Conservation (phyloP, 2,329 filamentous ascomycete genomes). For the Phialocephala subalpina region DNA sequence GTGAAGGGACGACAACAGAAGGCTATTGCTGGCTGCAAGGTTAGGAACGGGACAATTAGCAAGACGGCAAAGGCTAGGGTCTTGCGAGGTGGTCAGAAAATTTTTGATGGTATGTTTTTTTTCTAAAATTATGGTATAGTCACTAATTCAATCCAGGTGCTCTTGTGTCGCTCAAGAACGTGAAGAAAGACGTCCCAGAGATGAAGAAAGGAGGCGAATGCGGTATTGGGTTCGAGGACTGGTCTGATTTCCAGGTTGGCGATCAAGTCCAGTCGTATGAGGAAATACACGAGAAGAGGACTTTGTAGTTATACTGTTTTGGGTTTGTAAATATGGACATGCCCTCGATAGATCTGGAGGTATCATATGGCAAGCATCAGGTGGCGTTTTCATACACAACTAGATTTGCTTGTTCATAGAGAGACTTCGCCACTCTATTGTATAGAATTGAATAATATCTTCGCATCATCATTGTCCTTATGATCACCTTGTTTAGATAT, state of each 20-base stretch:
- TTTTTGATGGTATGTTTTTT: slow-evolving; percentile 80
- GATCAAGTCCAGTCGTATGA: slow-evolving; percentile 92
- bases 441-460: not conserved
- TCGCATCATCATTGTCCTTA: not conserved
- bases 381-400: slow-evolving; percentile 11
- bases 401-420: slow-evolving; percentile 21
- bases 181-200: slow-evolving; percentile 89
- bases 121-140: slow-evolving; percentile 33
- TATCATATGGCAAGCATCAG: not conserved
- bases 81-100: slow-evolving; percentile 70
- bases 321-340: slow-evolving; percentile 12
- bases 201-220: slow-evolving; percentile 96
- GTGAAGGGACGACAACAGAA: slow-evolving; percentile 73
- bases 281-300: slow-evolving; percentile 72
- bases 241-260: slow-evolving; percentile 79
- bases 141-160: slow-evolving; percentile 61
- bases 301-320: slow-evolving; percentile 37
- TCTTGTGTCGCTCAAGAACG: slow-evolving; percentile 84
- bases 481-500: not conserved
- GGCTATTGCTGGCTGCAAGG: slow-evolving; percentile 86
- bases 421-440: slow-evolving; percentile 21
- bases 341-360: slow-evolving; percentile 3
- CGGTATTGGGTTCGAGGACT: slow-evolving; percentile 84
- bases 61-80: slow-evolving; percentile 74
- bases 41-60: slow-evolving; percentile 80